Evolutionary conservation across 2,329 filamentous ascomycete species (phyloP), one percentile per base, ranked within the genome.

Genomic region (Alternaria novae-zelandiae): DNA sequence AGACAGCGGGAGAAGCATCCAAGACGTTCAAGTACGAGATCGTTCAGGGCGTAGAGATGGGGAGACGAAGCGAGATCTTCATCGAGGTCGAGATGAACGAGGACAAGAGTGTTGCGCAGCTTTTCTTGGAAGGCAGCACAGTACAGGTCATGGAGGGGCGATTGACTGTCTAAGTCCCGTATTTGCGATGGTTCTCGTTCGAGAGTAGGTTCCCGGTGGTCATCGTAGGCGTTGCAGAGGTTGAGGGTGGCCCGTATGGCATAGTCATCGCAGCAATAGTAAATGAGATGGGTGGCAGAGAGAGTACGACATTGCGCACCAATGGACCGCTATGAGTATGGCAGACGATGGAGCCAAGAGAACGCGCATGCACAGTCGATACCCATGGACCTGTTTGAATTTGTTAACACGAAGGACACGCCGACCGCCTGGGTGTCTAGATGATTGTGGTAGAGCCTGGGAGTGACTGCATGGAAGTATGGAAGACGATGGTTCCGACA

Each of bases 1-100:
- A 85, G 64, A 76, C 78, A 49, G 72, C 82, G 60, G 77, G 79
- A 3, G 68, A 67, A 30, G 66, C 74, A 32, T 74, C 70, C 54
- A 74, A 78, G 68, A 74, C 67, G 26, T 71, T 76, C 63, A 74
- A 73, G 61, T 86, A 79, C 66, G 77, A 75, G 26, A 81, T 86
- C 57, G 78, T 79, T 59, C 84, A 87, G 73, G 84, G 84, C 11
- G 80, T 84, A 13, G 85, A 86, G 75, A 86, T 86, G 81, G 84
- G 83, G 25, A 79, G 84, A 67, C 75, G 73, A 70, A 86, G 84
- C 71, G 81, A 84, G 21, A 83, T 86, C 68, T 79, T 80, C 46
- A 79, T 86, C 26, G 79, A 80, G 41, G 81, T 87, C 50, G 77
- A 76, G 57, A 67, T 85, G 73, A 74, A 77, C 56, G 69, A 78